Base-by-base conservation (phyloP, 73 alveolate genomes). In the Blepharisma stoltei region DNA sequence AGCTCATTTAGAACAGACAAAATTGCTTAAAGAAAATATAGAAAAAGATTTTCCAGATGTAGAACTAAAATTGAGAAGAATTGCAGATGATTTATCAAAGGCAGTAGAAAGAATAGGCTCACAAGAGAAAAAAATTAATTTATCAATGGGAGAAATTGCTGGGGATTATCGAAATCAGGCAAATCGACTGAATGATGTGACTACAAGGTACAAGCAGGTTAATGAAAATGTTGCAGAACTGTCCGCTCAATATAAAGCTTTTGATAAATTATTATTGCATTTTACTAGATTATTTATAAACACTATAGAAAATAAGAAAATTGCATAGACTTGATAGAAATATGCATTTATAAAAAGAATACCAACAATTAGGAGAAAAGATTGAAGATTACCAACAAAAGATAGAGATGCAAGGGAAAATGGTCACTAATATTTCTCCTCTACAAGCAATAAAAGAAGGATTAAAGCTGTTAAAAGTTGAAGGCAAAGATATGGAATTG, bases 101-200 rank as follows among this genome's bases (percentile, higher is more conserved):
- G 87, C 89, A 6, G 32, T 86, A 7, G 94, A 86, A 25, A 81
- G 78, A 41, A 86, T 86, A 43, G 43, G 71, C 52, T 77, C 84
- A 81, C 84, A 86, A 52, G 94, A 86, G 50, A 66, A 76, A 32
- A 66, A 77, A 48, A 46, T 86, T 23, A 76, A 83, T 49, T 82
- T 54, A 77, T 49, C 88, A 46, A 76, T 82, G 80, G 54, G 71
- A 32, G 86, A 82, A 23, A 82, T 86, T 84, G 70, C 94, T 52
- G 89, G 90, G 21, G 88, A 86, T 48, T 86, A 86, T 71, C 46
- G 86, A 54, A 81, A 76, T 52, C 90, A 86, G 43, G 80, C 94
- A 37, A 87, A 81, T 6, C 37, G 78, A 38, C 60, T 81, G 3
- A 82, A 55, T 54, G 78, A 78, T 6, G 55, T 86, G 44, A 77